These are phyloP conservation scores for Euphrasia arctica DNA, from an alignment of 305 asterid genomes.

Conservation along the genomic window DNA sequence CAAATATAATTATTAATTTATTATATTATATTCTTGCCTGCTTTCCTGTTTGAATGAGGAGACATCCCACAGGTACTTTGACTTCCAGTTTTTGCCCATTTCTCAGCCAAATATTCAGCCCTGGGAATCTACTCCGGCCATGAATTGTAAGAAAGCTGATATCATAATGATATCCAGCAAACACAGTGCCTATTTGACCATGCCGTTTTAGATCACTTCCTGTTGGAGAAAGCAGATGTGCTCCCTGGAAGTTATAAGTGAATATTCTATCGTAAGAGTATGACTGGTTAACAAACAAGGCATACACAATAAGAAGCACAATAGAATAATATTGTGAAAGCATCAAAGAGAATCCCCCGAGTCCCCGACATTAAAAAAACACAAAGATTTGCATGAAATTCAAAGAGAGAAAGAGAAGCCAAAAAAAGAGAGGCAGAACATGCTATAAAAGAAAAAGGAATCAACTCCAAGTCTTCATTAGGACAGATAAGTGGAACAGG, in stretches of 20 bases:
- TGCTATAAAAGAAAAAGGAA: constrained; percentile 1
- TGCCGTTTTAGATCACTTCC: constrained; percentile 82
- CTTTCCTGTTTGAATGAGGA: constrained; percentile 96
- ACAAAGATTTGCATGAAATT: neutral
- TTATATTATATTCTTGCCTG: constrained; percentile 43
- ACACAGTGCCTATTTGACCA: constrained; percentile 82
- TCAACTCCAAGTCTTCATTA: neutral
- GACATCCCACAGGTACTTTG: constrained; percentile 97
- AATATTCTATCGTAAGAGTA: constrained; percentile 15
- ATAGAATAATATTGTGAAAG: constrained; percentile 5
- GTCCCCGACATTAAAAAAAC: neutral
- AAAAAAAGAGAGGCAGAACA: constrained; percentile 13
- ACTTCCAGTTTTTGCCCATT: constrained; percentile 89
- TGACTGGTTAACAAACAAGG: constrained; percentile 20
- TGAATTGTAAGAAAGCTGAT: constrained; percentile 96
- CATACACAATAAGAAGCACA: constrained; percentile 18
- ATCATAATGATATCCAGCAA: constrained; percentile 98
- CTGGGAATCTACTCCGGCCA: constrained; percentile 98
- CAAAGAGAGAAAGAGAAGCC: neutral
- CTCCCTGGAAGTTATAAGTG: constrained; percentile 60
- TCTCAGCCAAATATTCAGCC: constrained; percentile 90
- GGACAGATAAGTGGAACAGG: neutral
- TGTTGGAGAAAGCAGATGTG: constrained; percentile 98
- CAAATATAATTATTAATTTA: neutral
- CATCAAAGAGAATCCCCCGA: constrained; percentile 3